phyloP scores from a whole-genome alignment of 257 asterid species.

The Hygrophila difformis region DNA sequence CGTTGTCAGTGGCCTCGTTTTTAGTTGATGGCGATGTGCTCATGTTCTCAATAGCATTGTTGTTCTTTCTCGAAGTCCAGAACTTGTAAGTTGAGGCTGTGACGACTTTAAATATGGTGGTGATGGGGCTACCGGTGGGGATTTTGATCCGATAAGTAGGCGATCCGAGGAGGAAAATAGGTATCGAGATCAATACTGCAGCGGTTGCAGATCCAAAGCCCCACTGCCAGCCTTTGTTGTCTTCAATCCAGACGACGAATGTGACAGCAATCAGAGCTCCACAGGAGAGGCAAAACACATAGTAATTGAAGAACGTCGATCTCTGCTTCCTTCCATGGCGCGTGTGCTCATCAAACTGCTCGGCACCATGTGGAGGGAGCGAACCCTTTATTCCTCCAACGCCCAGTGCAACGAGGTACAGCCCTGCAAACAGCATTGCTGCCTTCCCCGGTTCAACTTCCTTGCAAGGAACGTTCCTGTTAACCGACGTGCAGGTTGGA shows the following conservation, averaged over 20 bases:
- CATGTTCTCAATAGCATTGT: slow-evolving; percentile 20
- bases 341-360: slow-evolving; percentile 66
- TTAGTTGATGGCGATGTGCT: slow-evolving; percentile 26
- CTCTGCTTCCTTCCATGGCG: slow-evolving; percentile 65
- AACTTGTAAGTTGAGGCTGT: slow-evolving; percentile 38
- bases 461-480: slow-evolving; percentile 41
- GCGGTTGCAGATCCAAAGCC: slow-evolving; percentile 63
- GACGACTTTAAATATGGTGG: slow-evolving; percentile 69
- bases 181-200: slow-evolving; percentile 52
- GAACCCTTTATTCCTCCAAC: slow-evolving; percentile 91
- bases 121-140: slow-evolving; percentile 75
- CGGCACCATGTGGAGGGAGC: slow-evolving; percentile 86
- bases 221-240: slow-evolving; percentile 90
- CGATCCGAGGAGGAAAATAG: slow-evolving; percentile 65
- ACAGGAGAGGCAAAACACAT: slow-evolving; percentile 66
- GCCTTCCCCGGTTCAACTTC: slow-evolving; percentile 36
- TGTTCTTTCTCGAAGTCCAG: slow-evolving; percentile 21
- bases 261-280: slow-evolving; percentile 81
- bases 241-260: slow-evolving; percentile 79
- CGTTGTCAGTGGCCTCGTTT: slow-evolving; percentile 21
- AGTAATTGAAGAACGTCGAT: slow-evolving; percentile 75
- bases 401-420: slow-evolving; percentile 73
- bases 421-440: slow-evolving; percentile 53
- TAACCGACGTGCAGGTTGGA: slow-evolving; percentile 31
- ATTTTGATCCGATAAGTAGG: slow-evolving; percentile 53